Conservation (phyloP, 2,329 filamentous ascomycete species). For the Zymoseptoria brevis region DNA sequence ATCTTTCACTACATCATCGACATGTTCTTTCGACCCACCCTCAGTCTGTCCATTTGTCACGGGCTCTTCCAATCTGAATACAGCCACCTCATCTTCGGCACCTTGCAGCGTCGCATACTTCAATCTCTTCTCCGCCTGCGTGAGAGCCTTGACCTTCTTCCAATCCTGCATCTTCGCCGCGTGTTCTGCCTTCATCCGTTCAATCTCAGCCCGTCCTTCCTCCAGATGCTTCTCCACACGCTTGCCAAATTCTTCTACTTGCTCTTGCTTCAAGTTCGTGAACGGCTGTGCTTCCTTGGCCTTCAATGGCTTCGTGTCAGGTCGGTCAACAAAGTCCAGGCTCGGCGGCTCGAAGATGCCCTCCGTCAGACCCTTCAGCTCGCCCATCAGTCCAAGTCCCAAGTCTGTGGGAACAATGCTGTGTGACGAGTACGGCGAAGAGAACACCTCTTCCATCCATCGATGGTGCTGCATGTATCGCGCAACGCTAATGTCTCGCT, state of each 20-base stretch:
- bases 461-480: constrained; percentile 93
- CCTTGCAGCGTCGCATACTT: constrained; percentile 53
- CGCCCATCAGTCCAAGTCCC: constrained; percentile 69
- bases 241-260: constrained; percentile 76
- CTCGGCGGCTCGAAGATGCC: constrained; percentile 67
- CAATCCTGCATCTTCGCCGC: constrained; percentile 67
- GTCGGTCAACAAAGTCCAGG: constrained; percentile 13
- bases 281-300: constrained; percentile 39
- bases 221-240: constrained; percentile 65
- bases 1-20: constrained; percentile 67
- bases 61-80: constrained; percentile 45
- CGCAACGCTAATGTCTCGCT: constrained; percentile 76
- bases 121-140: constrained; percentile 67
- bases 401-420: constrained; percentile 84
- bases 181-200: constrained; percentile 74
- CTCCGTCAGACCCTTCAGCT: constrained; percentile 71
- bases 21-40: constrained; percentile 38
- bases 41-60: constrained; percentile 29
- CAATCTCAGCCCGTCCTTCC: constrained; percentile 71
- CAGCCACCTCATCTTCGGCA: constrained; percentile 24
- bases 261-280: constrained; percentile 63
- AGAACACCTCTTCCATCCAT: constrained; percentile 97
- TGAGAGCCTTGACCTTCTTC: constrained; percentile 60
- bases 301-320: constrained; percentile 37
- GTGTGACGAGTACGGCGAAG: constrained; percentile 75